A percentile compares a stretch with the other conserved stretches of the same genome.
Conservation (phyloP, 805 yeast species). For the Sugiyamaella floridensis region DNA sequence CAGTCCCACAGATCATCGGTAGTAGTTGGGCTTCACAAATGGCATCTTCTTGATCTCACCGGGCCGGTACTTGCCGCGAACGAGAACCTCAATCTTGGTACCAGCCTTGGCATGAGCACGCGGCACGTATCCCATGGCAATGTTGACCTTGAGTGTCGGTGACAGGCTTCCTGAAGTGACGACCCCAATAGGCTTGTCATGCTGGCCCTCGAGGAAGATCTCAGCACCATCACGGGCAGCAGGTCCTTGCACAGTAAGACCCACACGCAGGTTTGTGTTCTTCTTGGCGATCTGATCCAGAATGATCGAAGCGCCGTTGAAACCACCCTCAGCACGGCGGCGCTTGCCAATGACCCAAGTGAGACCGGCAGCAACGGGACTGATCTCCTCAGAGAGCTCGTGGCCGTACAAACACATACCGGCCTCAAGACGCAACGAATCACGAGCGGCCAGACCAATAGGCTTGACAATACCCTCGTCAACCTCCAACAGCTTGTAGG, state of each 20-base stretch:
- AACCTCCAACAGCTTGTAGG: conserved; percentile 50
- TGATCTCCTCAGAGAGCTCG: conserved; percentile 68
- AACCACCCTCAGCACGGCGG: conserved; percentile 51
- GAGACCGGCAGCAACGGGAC: conserved; percentile 85
- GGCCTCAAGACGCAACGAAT: conserved; percentile 89
- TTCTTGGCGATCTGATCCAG: conserved; percentile 66
- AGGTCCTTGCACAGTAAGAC: conserved; percentile 69
- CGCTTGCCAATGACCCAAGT: conserved; percentile 85
- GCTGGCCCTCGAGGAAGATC: conserved; percentile 49
- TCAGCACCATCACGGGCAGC: conserved; percentile 81
- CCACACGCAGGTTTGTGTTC: conserved; percentile 59
- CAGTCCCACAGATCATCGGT: background rate
- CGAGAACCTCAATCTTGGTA: conserved; percentile 60
- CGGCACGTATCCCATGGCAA: conserved; percentile 85
- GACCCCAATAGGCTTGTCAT: conserved; percentile 47
- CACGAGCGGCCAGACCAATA: conserved; percentile 97
- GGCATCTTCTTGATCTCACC: conserved; percentile 80
- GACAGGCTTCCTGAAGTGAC: conserved; percentile 59
- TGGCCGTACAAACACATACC: conserved; percentile 98
- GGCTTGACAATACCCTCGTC: conserved; percentile 56
- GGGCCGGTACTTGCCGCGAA: conserved; percentile 75
- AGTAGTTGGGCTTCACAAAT: conserved; percentile 68
- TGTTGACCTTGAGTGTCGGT: conserved; percentile 69
- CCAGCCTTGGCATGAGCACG: conserved; percentile 69
- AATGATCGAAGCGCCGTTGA: conserved; percentile 73